phyloP scores from a whole-genome alignment of 352 stramenopile genomes.

The Pythium biforme region DNA sequence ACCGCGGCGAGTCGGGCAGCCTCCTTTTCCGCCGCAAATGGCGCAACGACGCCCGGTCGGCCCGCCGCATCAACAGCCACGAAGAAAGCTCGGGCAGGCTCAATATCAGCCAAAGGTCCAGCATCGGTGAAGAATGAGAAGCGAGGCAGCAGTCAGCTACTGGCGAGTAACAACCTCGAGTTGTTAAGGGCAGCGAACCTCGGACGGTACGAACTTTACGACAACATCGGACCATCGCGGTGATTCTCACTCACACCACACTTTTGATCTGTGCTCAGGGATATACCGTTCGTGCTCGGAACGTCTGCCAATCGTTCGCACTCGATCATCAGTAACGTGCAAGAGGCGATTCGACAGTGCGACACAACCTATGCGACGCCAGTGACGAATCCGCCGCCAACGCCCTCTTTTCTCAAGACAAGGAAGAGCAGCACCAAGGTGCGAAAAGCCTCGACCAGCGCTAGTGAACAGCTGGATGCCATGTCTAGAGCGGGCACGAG shows the following conservation, averaged over 20 bases:
- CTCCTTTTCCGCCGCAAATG: constrained; percentile 14
- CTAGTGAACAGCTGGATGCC: neutral
- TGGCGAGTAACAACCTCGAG: constrained; percentile 54
- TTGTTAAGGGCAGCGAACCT: constrained; percentile 64
- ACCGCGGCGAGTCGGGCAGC: constrained; percentile 57
- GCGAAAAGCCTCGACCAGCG: constrained; percentile 2
- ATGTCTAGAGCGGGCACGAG: neutral
- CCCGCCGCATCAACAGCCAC: neutral
- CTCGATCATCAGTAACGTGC: constrained; percentile 68
- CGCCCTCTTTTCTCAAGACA: neutral
- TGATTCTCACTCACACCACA: neutral
- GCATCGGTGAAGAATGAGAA: constrained; percentile 44
- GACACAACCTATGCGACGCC: constrained; percentile 55
- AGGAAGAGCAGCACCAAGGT: constrained; percentile 4
- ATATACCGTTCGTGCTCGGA: constrained; percentile 68
- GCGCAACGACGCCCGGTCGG: neutral
- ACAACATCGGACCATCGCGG: neutral
- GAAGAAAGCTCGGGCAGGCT: constrained; percentile 20
- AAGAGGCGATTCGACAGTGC: constrained; percentile 69
- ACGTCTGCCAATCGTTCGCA: constrained; percentile 59
- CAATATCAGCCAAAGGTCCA: constrained; percentile 9
- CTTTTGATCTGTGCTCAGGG: constrained; percentile 22
- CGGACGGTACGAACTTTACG: constrained; percentile 34
- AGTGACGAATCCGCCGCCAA: constrained; percentile 13
- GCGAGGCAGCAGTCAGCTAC: constrained; percentile 15